Evolutionary conservation across 1,284 basidiomycete species (phyloP), one percentile per base, ranked within the genome.

Genomic region (Puccinia triticina): DNA sequence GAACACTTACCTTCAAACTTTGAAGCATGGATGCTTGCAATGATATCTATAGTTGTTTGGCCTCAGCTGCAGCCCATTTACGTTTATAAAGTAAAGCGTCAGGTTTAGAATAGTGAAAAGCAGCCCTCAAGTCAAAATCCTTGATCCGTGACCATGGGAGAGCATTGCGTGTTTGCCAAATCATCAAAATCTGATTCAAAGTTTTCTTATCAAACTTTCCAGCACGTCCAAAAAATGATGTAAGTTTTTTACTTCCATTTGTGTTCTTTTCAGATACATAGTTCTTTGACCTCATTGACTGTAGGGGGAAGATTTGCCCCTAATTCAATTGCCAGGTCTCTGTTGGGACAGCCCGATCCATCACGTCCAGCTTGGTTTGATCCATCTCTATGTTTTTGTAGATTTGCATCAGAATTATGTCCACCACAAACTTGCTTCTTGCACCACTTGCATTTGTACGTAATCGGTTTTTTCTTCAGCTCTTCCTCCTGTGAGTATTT

Each of bases 351-450:
- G 53, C 74, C 53, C 10, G 37, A 48, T 76, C 74, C 74, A 61
- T 57, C 40, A 55, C 43, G 26, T n/a, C 74, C 32, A n/a, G 74
- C 55, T 61, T 76, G 74, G 55, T 64, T 76, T 40, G 74, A 76
- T 4, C 74, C 74, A 48, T 76, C 74, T 10, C 34, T 21, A 61
- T 76, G 74, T 61, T 57, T 64, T 16, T n/a, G n/a, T 46, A 76
- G 55, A 40, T 76, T 76, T 59, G 74, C 40, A 43, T 57, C 55
- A 21, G 74, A 61, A 18, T 57, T 59, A 59, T 46, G 55, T 43
- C 74, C 74, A 5, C 74, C 74, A 76, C 32, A 23, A 61, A 76
- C 74, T 48, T 43, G 55, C 23, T 61, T 64, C n/a, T 64, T 46
- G 55, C 50, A 76, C 34, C 48, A 76, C 40, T 76, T 76, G 74